Conservation (phyloP, 148 eudicot genomes). For the Pharnaceum exiguum region DNA sequence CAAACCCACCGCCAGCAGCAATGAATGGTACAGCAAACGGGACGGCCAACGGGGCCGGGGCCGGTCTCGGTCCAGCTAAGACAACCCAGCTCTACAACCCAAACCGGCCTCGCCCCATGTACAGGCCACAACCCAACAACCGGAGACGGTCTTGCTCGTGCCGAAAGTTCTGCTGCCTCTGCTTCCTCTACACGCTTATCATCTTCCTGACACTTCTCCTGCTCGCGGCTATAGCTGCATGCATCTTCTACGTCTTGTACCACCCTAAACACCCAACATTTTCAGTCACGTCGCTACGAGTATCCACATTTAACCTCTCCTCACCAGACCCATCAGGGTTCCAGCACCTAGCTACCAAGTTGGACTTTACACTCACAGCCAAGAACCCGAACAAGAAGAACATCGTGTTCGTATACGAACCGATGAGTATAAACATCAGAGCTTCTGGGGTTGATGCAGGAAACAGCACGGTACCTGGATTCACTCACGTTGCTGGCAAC, state of each 20-base stretch:
- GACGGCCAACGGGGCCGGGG: conserved; percentile 12
- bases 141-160: conserved; percentile 35
- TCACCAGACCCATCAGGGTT: conserved; percentile 39
- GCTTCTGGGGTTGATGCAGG: conserved; percentile 35
- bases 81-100: conserved; percentile 52
- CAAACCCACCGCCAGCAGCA: conserved; percentile 30
- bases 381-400: conserved; percentile 77
- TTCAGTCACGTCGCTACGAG: conserved; percentile 46
- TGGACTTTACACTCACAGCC: conserved; percentile 68
- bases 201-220: conserved; percentile 43
- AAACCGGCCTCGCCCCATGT: conserved; percentile 38
- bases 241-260: conserved; percentile 66
- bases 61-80: conserved; percentile 19
- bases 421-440: conserved; percentile 21
- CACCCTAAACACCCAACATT: conserved; percentile 77
- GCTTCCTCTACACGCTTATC: conserved; percentile 59
- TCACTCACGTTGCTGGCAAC: conserved; percentile 35
- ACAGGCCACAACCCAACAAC: conserved; percentile 43
- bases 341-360: conserved; percentile 33
- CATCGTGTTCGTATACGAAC: conserved; percentile 41
- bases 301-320: conserved; percentile 59
- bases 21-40: conserved; percentile 17
- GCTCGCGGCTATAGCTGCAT: conserved; percentile 58
- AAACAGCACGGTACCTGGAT: conserved; percentile 41
- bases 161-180: conserved; percentile 56